A percentile compares a stretch with the other conserved stretches of the same genome.
Evolutionary conservation across 192 early-diverging fungal species (phyloP).

Genomic region (Jimgerdemannia lactiflua): DNA sequence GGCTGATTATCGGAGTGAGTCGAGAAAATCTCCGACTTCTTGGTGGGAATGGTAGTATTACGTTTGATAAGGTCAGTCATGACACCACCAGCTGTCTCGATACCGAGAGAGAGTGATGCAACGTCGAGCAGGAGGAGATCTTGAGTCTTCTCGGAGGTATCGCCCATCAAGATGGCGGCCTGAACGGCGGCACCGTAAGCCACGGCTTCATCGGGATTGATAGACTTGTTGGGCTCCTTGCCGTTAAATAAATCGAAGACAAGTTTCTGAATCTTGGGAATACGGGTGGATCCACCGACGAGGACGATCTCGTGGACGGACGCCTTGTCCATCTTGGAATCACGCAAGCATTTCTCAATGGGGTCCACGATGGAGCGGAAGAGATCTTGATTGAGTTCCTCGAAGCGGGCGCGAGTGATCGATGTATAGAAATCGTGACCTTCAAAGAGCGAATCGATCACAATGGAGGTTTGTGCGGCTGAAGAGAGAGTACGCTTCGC

Average conservation of each 20-base stretch:
- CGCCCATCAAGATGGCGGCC: slow-evolving; percentile 95
- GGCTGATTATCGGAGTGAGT: slow-evolving; percentile 99
- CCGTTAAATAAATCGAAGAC: slow-evolving; percentile 99
- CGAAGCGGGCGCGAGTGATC: slow-evolving; percentile 98
- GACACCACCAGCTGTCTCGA: slow-evolving; percentile 98
- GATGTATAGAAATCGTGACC: slow-evolving; percentile 99
- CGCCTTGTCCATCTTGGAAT: slow-evolving; percentile 96
- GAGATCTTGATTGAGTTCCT: slow-evolving; percentile 97
- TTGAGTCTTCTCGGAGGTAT: slow-evolving; percentile 95
- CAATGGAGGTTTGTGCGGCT: slow-evolving; percentile 93
- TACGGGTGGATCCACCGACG: slow-evolving; percentile 99
- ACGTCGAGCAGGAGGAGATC: slow-evolving; percentile 95
- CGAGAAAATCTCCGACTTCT: slow-evolving; percentile 98
- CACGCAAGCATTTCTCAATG: slow-evolving; percentile 95
- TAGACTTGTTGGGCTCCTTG: slow-evolving; percentile 99
- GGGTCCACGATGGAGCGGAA: slow-evolving; percentile 97
- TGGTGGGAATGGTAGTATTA: slow-evolving; percentile 97
- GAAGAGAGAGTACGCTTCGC: slow-evolving; percentile 98
- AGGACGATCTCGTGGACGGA: slow-evolving; percentile 94
- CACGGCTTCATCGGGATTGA: slow-evolving; percentile 99
- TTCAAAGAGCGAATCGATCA: slow-evolving; percentile 98
- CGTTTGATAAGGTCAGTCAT: slow-evolving; percentile 98
- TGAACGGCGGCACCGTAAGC: slow-evolving; percentile 99
- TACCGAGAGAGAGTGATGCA: slow-evolving; percentile 95
- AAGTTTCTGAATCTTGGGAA: slow-evolving; percentile 99